Evolutionary conservation across 192 early-diverging fungal species (phyloP), one percentile per base, ranked within the genome.

Genomic region (Podila epigama): DNA sequence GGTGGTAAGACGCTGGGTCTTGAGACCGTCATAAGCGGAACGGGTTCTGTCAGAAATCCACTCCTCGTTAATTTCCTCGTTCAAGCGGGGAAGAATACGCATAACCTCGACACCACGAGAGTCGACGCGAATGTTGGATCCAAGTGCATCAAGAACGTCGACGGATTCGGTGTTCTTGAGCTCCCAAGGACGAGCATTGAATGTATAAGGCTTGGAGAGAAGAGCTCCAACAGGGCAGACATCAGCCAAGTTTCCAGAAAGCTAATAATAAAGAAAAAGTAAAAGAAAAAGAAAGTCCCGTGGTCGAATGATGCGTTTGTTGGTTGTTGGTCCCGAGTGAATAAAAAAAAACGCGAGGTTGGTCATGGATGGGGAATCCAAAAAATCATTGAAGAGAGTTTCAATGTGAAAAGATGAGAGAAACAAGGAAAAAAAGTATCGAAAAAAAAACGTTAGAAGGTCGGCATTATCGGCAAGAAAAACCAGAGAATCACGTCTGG

Each of bases 41-140:
- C 97, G 90, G 51, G 95, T 96, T 88, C 97, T 97, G 88, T 99
- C 97, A 11, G 95, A 95, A 63, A 99, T 95, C 97, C 97, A 99
- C 86, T 99, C 97, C 82, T 97, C 94, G 82, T 99, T 99, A 79
- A 99, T 84, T n/a, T 92, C 95, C 66, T 99, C 97, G 83, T 99
- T 99, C 63, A 95, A 85, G 37, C 95, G 93, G 33, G 97, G 97
- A 12, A 98, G 80, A 33, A 99, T 88, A 62, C 97, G 92, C 93
- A 99, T 94, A 18, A 99, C 94, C 81, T 99, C 96, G 29, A 94
- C 83, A 69, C 97, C 97, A 48, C 96, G 92, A 20, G 96, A 93
- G 81, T 99, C 97, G 51, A 99, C 85, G 58, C 96, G 93, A 75
- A 99, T 97, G 86, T 93, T 98, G 71, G 89, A 93, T 48, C 97